These are phyloP conservation scores for Neocatenulostroma microsporum DNA, from an alignment of 2,329 filamentous ascomycete genomes.

Conservation along the genomic window DNA sequence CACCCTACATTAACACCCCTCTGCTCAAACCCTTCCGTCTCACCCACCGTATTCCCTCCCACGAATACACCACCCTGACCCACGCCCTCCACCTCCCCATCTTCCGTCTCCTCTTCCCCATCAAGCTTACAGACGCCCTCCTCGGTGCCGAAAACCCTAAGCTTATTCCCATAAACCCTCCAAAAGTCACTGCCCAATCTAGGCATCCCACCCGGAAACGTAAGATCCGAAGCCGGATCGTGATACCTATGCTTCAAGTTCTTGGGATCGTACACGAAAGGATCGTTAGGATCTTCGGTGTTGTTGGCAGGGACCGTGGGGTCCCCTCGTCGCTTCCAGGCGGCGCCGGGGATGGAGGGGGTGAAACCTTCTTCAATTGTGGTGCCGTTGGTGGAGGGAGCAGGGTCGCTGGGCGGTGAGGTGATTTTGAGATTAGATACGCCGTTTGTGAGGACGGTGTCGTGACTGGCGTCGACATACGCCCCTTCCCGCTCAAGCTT, in stretches of 20 bases:
- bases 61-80: conserved; percentile 6
- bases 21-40: no score
- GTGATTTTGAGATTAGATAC: no score
- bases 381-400: neutral
- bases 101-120: neutral
- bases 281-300: conserved; percentile 16
- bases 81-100: conserved; percentile 1
- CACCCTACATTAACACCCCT: no score
- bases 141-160: conserved; percentile 53
- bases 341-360: conserved; percentile 19
- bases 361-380: conserved; percentile 15
- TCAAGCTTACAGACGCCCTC: conserved; percentile 41
- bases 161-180: conserved; percentile 50
- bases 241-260: conserved; percentile 14
- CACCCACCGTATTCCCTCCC: no score
- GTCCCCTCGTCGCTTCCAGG: conserved; percentile 26
- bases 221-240: conserved; percentile 16
- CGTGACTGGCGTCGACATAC: conserved; percentile 26
- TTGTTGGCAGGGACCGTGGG: conserved; percentile 18
- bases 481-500: conserved; percentile 40
- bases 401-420: no score
- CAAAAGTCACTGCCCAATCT: conserved; percentile 48
- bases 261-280: conserved; percentile 20
- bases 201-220: conserved; percentile 41
- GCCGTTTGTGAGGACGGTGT: no score